Evolutionary conservation across 2,329 filamentous ascomycete genomes (phyloP).

Genomic region (Microsporum canis): DNA sequence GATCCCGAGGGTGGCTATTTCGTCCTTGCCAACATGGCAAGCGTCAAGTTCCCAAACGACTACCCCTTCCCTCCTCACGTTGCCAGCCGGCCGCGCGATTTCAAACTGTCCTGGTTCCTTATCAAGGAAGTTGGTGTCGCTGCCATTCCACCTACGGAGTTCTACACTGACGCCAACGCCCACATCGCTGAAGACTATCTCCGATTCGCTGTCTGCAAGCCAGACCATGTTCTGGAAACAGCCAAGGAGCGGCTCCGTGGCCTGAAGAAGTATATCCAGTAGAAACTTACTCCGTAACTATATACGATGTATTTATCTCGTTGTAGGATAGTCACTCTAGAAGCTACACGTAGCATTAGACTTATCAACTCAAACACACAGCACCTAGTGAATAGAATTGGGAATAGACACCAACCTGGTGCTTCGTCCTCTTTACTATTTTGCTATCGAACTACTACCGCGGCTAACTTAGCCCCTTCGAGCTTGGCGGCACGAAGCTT

Average conservation of each 20-base stretch:
- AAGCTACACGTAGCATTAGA: not conserved
- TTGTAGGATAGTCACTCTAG: conserved; percentile 3
- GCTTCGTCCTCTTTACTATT: no score
- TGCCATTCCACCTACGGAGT: conserved; percentile 92
- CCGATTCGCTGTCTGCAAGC: conserved; percentile 91
- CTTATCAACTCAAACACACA: not conserved
- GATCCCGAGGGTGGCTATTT: conserved; percentile 97
- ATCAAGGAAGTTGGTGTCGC: conserved; percentile 95
- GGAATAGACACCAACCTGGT: no score
- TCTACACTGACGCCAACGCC: conserved; percentile 77
- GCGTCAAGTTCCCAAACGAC: conserved; percentile 68
- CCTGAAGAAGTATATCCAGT: conserved; percentile 56
- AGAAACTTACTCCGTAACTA: not conserved
- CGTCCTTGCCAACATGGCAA: conserved; percentile 83
- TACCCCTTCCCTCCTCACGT: conserved; percentile 89
- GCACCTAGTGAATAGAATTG: no score
- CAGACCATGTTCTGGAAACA: conserved; percentile 69
- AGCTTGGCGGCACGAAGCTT: not conserved
- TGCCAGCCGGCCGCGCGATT: conserved; percentile 74
- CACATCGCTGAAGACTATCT: conserved; percentile 87
- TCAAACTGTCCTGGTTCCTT: conserved; percentile 90
- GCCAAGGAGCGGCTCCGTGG: conserved; percentile 66
- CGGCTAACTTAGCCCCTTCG: conserved; percentile 1
- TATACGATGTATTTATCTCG: not conserved
- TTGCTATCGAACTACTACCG: not conserved